phyloP scores from a whole-genome alignment of 2,329 filamentous ascomycete genomes.

The Cytospora paraplurivora region DNA sequence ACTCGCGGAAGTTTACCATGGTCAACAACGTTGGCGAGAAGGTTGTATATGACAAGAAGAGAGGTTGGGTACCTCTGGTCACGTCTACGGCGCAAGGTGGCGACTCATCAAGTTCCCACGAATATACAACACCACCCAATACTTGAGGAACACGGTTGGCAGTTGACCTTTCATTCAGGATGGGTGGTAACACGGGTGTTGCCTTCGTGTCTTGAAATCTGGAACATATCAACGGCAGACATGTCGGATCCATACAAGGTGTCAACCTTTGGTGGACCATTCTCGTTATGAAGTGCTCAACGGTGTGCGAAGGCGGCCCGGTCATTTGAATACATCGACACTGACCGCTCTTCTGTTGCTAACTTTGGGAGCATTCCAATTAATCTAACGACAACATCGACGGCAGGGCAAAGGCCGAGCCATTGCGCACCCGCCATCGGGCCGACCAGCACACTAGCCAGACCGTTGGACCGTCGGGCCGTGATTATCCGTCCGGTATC shows the following conservation, averaged over 20 bases:
- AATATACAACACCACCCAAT: constrained; percentile 5
- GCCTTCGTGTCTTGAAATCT: not conserved
- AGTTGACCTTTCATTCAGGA: not conserved
- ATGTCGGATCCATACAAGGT: not conserved
- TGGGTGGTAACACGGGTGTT: not conserved
- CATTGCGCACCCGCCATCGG: constrained; percentile 38
- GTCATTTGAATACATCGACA: too few species aligned
- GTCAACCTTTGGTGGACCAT: not conserved
- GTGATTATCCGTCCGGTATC: constrained; percentile 44
- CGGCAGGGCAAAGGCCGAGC: constrained; percentile 35
- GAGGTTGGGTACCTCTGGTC: constrained; percentile 9
- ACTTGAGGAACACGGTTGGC: not conserved
- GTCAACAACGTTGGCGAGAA: constrained; percentile 29
- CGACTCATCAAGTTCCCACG: not conserved
- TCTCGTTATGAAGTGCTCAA: not conserved
- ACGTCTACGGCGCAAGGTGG: not conserved
- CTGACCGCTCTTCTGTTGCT: too few species aligned
- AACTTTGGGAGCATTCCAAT: too few species aligned
- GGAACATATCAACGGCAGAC: not conserved
- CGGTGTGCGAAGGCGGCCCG: not conserved
- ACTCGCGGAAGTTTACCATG: constrained; percentile 19
- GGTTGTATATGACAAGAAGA: constrained; percentile 18
- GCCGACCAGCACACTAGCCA: constrained; percentile 33
- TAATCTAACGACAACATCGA: not conserved
- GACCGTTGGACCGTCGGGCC: constrained; percentile 39